Evolutionary conservation across 345 rosid genomes (phyloP), one percentile per base, ranked within the genome.

Genomic region (Raphanus sativus): DNA sequence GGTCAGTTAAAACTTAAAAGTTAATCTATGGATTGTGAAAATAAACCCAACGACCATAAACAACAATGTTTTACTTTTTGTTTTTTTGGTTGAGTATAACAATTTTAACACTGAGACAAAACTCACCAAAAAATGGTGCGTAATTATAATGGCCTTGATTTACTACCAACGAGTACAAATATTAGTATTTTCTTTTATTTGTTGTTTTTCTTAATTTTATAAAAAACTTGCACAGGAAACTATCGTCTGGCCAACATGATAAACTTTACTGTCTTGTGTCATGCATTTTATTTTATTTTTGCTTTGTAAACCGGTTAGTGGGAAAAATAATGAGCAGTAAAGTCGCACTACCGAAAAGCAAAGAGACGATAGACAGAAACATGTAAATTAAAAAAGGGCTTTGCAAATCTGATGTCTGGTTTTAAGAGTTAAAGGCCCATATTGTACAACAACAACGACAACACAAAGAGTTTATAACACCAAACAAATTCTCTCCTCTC

Each of bases 381-480:
- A 63, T 38, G 48, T 21, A 64, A 38, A 40, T 54, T 1, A 64
- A 8, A 63, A 48, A 25, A 36, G 50, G 59, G 68, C 81, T 78
- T 33, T 32, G 56, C 69, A 66, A 78, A 72, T 78, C 81, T 78
- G 73, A 66, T 15, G 73, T 15, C n/a, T 48, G 25, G 73, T 60
- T 64, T 71, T 32, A 71, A 66, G 73, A 66, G 77, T 72, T 45
- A n/a, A 70, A 67, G 74, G 65, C 81, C 81, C 74, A 61, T 78
- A 72, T 73, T 78, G 81, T 73, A 78, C 68, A 62, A 32, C 65
- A 72, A 71, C 81, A 77, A 69, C 63, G 50, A 56, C 8, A 59
- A 26, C 33, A 59, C 52, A 2, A 4, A 45, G 7, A 52, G 59
- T 52, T 61, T 59, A 21, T 68, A 73, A 67, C 59, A 61, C 0